These are phyloP conservation scores for Clavispora santaluciae DNA, from an alignment of 805 yeast species.

Conservation along the genomic window DNA sequence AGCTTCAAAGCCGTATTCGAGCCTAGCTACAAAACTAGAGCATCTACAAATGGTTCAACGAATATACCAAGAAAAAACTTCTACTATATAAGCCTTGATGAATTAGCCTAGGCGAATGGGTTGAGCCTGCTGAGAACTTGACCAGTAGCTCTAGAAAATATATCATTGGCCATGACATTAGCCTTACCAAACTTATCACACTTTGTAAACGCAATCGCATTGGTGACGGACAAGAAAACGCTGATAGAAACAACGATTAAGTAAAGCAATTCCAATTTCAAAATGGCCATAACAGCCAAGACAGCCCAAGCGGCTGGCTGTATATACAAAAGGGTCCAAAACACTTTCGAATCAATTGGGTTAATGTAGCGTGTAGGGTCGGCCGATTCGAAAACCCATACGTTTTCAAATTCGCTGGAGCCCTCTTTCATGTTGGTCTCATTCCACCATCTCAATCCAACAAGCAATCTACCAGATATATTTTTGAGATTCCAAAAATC, in stretches of 20 bases:
- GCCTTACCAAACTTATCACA: constrained; percentile 93
- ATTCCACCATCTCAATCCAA: constrained; percentile 97
- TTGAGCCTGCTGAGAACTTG: constrained; percentile 44
- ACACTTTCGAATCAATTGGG: constrained; percentile 85
- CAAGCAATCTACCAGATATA: constrained; percentile 82
- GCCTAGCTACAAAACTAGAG: neutral
- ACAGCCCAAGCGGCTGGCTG: constrained; percentile 74
- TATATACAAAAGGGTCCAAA: constrained; percentile 75
- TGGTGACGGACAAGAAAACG: constrained; percentile 66
- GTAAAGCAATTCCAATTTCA: constrained; percentile 70
- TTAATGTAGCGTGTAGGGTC: constrained; percentile 69
- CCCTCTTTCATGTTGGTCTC: constrained; percentile 42
- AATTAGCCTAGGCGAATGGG: constrained; percentile 22
- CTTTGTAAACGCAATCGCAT: constrained; percentile 84
- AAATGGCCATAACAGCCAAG: constrained; percentile 69
- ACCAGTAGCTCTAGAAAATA: constrained; percentile 51
- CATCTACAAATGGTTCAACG: neutral
- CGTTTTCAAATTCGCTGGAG: constrained; percentile 51
- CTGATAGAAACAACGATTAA: constrained; percentile 64
- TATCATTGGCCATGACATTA: constrained; percentile 54
- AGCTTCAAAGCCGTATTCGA: neutral
- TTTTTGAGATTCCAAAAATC: constrained; percentile 95
- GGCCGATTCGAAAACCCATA: constrained; percentile 88
- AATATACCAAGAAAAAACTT: neutral
- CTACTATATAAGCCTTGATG: neutral